These are phyloP conservation scores for Talaromyces trachyspermus DNA, from an alignment of 495 filamentous ascomycete species.

Conservation along the genomic window DNA sequence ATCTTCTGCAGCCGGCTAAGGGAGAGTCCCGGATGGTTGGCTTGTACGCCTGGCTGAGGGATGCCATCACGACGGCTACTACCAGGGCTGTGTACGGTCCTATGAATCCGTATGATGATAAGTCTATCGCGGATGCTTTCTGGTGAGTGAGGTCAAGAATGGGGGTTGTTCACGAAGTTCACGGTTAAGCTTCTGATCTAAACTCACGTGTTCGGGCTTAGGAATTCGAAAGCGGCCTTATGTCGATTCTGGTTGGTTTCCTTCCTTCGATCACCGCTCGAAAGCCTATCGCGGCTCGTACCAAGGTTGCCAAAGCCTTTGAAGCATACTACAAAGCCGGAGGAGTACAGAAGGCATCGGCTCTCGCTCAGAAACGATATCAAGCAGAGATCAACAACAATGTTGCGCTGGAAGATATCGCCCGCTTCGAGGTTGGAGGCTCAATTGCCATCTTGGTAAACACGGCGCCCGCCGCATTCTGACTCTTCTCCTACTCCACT, in stretches of 20 bases:
- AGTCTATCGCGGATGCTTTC: conserved; percentile 23
- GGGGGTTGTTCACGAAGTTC: neutral
- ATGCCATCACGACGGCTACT: conserved; percentile 29
- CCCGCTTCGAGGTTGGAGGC: conserved; percentile 25
- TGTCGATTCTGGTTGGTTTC: conserved; percentile 18
- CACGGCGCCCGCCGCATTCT: conserved; percentile 29
- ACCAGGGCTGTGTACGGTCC: conserved; percentile 36
- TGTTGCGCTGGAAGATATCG: conserved; percentile 26
- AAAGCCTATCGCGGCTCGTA: conserved; percentile 21
- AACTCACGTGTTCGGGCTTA: conserved; percentile 10
- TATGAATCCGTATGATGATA: conserved; percentile 30
- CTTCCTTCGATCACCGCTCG: conserved; percentile 24
- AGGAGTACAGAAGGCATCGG: conserved; percentile 20
- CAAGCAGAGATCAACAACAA: conserved; percentile 17
- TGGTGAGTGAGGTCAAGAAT: conserved; percentile 18
- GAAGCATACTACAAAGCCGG: conserved; percentile 22
- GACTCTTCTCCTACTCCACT: conserved; percentile 23
- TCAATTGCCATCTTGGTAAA: conserved; percentile 26
- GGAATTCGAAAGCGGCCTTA: conserved; percentile 29
- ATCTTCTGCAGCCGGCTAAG: too few species aligned
- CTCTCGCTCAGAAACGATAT: conserved; percentile 20
- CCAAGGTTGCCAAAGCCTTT: conserved; percentile 24
- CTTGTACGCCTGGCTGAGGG: conserved; percentile 28
- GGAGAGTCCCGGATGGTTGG: too few species aligned
- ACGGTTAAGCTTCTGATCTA: neutral